A percentile compares a stretch with the other conserved stretches of the same genome.
Evolutionary conservation across 2,329 filamentous ascomycete genomes (phyloP).

Genomic region (Colletotrichum navitas): DNA sequence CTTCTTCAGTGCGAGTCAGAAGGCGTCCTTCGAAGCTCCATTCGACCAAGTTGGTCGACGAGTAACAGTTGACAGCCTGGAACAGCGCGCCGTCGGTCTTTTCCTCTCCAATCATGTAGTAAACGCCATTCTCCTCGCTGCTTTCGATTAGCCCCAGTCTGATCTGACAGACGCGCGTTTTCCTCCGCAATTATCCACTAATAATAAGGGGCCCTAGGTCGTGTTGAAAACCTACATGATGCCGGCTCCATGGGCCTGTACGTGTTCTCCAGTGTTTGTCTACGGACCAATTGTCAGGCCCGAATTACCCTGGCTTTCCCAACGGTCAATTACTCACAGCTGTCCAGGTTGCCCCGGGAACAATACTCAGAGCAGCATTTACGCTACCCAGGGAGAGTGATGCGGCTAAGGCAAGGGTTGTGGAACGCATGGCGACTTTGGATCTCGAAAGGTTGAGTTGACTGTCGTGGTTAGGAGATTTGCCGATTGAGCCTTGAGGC

Average conservation of each 20-base stretch:
- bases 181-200: too few relatives aligned
- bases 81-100: conserved; percentile 73
- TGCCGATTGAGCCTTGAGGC: not conserved
- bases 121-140: conserved; percentile 64
- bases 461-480: not conserved
- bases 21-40: conserved; percentile 73
- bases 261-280: conserved; percentile 63
- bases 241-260: conserved; percentile 76
- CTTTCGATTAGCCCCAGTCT: not conserved
- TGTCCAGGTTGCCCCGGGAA: conserved; percentile 62
- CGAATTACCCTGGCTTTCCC: not conserved
- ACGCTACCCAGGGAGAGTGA: conserved; percentile 26
- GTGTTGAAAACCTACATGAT: conserved; percentile 56
- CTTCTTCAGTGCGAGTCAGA: conserved; percentile 61
- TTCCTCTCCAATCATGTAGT: conserved; percentile 79
- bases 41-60: conserved; percentile 70
- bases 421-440: conserved; percentile 12
- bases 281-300: conserved; percentile 39
- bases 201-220: too few relatives aligned
- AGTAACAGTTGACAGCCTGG: conserved; percentile 77
- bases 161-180: not conserved
- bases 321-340: conserved; percentile 48
- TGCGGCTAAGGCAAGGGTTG: conserved; percentile 12
- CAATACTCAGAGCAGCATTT: conserved; percentile 50
- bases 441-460: not conserved